Evolutionary conservation across 768 basidiomycete species (phyloP).

Genomic region (Kwoniella sp.): DNA sequence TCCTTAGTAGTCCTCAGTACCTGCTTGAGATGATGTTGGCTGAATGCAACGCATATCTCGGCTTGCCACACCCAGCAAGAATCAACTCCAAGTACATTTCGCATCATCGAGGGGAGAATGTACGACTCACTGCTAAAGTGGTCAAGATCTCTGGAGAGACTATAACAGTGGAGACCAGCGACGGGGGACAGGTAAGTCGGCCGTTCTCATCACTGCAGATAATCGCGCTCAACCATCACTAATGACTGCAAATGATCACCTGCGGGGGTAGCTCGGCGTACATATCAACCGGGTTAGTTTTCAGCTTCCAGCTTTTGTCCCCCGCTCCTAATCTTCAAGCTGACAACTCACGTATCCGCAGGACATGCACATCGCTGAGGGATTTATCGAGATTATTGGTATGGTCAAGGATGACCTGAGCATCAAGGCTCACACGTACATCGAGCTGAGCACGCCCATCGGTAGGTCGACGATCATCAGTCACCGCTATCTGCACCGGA

Average conservation of each 20-base stretch:
- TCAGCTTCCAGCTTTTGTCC: neutral
- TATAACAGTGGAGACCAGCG: constrained; percentile 67
- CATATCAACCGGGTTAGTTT: constrained; percentile 38
- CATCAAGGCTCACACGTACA: constrained; percentile 63
- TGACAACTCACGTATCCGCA: constrained; percentile 28
- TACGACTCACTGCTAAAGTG: constrained; percentile 68
- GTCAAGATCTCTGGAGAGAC: constrained; percentile 62
- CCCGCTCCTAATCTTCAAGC: too few species aligned
- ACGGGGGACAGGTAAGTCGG: constrained; percentile 64
- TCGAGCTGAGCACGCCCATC: constrained; percentile 66
- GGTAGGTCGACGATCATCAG: constrained; percentile 60
- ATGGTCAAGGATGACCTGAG: constrained; percentile 63
- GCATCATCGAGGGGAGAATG: constrained; percentile 62
- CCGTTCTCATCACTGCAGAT: neutral
- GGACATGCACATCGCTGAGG: constrained; percentile 61
- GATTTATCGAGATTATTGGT: constrained; percentile 71
- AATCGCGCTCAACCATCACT: too few species aligned
- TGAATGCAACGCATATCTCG: too few species aligned
- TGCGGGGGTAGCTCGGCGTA: constrained; percentile 35
- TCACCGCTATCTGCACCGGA: neutral
- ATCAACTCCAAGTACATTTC: constrained; percentile 68
- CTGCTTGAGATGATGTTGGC: neutral
- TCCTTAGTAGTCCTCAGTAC: too few species aligned
- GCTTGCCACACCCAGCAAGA: too few species aligned
- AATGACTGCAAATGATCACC: neutral